Base-by-base conservation (phyloP, 495 filamentous ascomycete species). In the Neurospora sp. region DNA sequence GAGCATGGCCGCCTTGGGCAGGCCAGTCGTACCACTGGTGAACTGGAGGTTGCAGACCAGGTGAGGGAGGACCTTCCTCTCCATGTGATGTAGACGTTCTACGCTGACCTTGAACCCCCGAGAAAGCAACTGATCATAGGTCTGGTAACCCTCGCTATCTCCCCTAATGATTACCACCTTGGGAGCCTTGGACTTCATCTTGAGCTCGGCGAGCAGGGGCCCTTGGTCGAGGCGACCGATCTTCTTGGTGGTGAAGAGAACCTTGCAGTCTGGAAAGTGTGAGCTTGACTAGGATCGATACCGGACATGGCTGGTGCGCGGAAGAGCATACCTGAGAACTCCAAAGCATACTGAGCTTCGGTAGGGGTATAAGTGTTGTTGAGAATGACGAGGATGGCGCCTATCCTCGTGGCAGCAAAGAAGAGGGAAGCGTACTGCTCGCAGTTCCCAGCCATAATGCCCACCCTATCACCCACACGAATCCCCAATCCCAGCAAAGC, bases 1-100 rank as follows among this genome's bases (percentile, higher is more conserved):
- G 71, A 93, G 82, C 89, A 91, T 92, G n/a, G 90, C 89, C 4
- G 90, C 90, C 75, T 93, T 92, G 45, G 91, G 91, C 37, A 87
- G 87, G 3, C 90, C 90, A 0, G 90, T 92, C 18, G 90, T 91
- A 35, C 90, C 90, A 77, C 88, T 90, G 45, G 90, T 92, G 81
- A 91, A 92, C 74, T 91, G 90, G 37, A 92, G 82, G 74, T 91
- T 92, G 78, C 87, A 90, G 8, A 92, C 88, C 73, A 91, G 86
- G 71, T 87, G 84, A 4, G 88, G 85, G 37, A 85, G 84, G 27
- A 91, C 82, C 70, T 84, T 83, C 38, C 80, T 74, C 70, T 85
- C 78, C 61, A 78, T 76, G 5, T 75, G 74, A 68, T 82, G 76
- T 9, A 85, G 79, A 9, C 74, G 75, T 12, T 74, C 79, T 10